These are phyloP conservation scores for Geum urbanum DNA, from an alignment of 306 rosid species.

Conservation along the genomic window DNA sequence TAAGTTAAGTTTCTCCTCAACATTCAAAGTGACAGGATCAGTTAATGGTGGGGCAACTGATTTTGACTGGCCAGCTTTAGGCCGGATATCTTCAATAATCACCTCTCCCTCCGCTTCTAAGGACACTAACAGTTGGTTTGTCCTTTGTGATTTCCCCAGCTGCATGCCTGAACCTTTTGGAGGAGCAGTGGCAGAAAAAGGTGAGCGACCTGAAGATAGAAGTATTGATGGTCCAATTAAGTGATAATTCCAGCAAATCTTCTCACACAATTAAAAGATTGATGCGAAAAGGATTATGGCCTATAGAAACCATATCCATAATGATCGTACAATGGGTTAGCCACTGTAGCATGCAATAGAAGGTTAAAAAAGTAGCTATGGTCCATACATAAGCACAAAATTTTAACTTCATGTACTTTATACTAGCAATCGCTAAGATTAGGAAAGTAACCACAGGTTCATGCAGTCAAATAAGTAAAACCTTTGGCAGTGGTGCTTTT, in stretches of 20 bases:
- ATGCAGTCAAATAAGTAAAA: conserved; percentile 25
- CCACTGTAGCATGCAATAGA: background rate
- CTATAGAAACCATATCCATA: background rate
- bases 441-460: conserved; percentile 17
- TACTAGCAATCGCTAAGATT: conserved; percentile 19
- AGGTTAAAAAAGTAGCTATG: background rate
- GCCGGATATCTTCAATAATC: conserved; percentile 84
- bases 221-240: conserved; percentile 24
- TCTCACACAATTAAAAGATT: background rate
- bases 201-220: conserved; percentile 55
- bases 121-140: conserved; percentile 87
- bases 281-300: background rate
- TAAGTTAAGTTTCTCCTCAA: conserved; percentile 88
- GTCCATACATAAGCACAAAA: background rate
- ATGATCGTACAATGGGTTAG: background rate
- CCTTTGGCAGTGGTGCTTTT: conserved; percentile 64
- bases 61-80: conserved; percentile 58
- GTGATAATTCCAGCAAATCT: background rate
- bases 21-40: conserved; percentile 86
- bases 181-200: conserved; percentile 86
- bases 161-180: conserved; percentile 90
- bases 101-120: conserved; percentile 96
- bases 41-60: conserved; percentile 71
- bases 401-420: background rate
- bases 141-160: conserved; percentile 83